phyloP scores from a whole-genome alignment of 345 rosid species.

The Populus tremula region DNA sequence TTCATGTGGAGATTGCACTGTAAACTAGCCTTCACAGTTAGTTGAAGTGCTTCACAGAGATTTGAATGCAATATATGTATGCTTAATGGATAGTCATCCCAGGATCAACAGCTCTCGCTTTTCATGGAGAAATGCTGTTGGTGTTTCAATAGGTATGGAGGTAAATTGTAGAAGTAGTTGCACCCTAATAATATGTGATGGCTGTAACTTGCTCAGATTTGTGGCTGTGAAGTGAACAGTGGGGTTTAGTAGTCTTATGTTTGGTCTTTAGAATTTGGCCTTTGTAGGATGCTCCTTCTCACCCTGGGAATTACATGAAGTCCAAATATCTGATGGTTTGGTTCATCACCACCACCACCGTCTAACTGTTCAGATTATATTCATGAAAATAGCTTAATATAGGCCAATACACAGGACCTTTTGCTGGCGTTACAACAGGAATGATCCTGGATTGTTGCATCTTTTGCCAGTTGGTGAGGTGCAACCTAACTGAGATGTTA shows the following conservation, averaged over 20 bases:
- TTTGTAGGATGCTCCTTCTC: background rate
- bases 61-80: background rate
- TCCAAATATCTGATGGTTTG: background rate
- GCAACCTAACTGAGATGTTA: background rate
- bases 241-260: background rate
- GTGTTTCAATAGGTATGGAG: background rate
- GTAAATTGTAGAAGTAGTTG: background rate
- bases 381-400: background rate
- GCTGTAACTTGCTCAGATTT: background rate
- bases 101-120: background rate
- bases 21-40: no score
- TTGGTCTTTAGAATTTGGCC: background rate
- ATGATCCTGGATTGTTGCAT: background rate
- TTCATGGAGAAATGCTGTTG: background rate
- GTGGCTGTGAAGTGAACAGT: background rate
- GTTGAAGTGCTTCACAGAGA: background rate
- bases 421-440: background rate
- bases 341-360: no score
- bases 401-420: background rate
- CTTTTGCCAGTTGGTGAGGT: background rate
- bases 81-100: background rate
- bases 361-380: background rate
- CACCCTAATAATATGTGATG: background rate
- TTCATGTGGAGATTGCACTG: background rate
- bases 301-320: background rate